These are phyloP conservation scores for Arthrobotrys musiformis DNA, from an alignment of 2,329 filamentous ascomycete species.

Conservation along the genomic window DNA sequence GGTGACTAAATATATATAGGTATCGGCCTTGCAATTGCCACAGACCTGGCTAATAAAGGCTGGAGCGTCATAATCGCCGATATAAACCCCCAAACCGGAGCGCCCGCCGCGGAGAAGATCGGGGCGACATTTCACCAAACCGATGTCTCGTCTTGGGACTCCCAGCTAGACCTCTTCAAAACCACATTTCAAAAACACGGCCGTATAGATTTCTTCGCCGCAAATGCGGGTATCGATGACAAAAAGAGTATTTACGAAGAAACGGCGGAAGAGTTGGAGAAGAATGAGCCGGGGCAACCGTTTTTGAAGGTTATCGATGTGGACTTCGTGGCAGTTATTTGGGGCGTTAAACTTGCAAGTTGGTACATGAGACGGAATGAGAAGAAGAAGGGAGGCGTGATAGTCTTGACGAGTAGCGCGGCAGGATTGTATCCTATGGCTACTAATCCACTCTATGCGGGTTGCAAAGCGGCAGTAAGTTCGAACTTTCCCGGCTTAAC, in stretches of 20 bases:
- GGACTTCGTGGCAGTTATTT: constrained; percentile 63
- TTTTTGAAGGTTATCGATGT: constrained; percentile 63
- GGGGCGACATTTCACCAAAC: constrained; percentile 56
- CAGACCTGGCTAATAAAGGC: constrained; percentile 62
- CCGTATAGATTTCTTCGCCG: constrained; percentile 64
- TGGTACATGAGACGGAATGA: constrained; percentile 63
- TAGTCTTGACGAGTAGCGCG: constrained; percentile 63
- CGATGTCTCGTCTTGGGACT: constrained; percentile 63
- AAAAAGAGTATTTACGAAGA: constrained; percentile 61
- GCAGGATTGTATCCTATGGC: constrained; percentile 61
- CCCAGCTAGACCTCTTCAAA: constrained; percentile 63
- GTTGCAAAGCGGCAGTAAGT: constrained; percentile 47
- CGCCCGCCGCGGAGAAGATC: constrained; percentile 33
- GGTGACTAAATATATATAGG: background rate
- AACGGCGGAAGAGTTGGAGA: constrained; percentile 59
- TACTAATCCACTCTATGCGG: constrained; percentile 55
- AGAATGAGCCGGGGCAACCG: constrained; percentile 62
- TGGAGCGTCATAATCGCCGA: constrained; percentile 66
- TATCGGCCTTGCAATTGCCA: constrained; percentile 64
- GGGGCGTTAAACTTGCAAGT: constrained; percentile 64
- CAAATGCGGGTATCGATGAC: constrained; percentile 65
- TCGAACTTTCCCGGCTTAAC: too few relatives aligned
- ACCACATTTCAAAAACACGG: constrained; percentile 63
- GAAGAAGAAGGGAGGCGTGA: constrained; percentile 61
- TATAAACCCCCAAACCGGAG: constrained; percentile 61